Percentiles rank a stretch among this genome's conserved stretches.
Evolutionary conservation across 495 filamentous ascomycete genomes (phyloP).

Genomic region (Alectoria sarmentosa): DNA sequence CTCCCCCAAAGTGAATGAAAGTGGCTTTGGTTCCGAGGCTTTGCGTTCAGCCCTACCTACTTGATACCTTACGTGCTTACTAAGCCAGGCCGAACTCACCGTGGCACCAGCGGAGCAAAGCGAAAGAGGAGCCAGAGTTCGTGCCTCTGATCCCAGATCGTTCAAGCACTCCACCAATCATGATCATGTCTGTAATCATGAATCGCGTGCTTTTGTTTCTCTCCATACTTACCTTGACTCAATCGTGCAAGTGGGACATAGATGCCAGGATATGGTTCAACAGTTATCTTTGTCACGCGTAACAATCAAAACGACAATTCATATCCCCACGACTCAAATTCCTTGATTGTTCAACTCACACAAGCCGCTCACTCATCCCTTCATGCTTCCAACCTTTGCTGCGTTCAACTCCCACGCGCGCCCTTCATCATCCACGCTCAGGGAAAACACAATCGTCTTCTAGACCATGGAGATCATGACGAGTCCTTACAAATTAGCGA

Average conservation of each 20-base stretch:
- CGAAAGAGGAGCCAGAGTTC: neutral
- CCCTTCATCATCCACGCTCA: neutral
- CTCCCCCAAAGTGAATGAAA: neutral
- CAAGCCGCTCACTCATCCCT: neutral
- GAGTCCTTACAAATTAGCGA: conserved; percentile 20
- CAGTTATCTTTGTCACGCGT: neutral
- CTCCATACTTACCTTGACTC: neutral
- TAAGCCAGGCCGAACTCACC: neutral
- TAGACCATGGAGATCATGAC: conserved; percentile 22
- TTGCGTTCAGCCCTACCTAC: neutral
- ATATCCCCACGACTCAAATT: neutral
- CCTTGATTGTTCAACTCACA: neutral
- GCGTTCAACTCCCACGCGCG: neutral
- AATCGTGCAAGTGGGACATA: neutral
- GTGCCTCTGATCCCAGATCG: too few relatives aligned
- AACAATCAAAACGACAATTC: neutral
- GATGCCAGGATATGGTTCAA: neutral
- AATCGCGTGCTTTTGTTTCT: neutral
- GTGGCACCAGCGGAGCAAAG: too few relatives aligned
- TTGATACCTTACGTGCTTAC: neutral
- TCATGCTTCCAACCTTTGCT: neutral
- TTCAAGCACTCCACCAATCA: neutral
- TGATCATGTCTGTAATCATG: neutral
- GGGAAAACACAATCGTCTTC: neutral
- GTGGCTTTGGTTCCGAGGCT: neutral